These are phyloP conservation scores for Pseudonectria buxi DNA, from an alignment of 2,329 filamentous ascomycete genomes.

Conservation along the genomic window DNA sequence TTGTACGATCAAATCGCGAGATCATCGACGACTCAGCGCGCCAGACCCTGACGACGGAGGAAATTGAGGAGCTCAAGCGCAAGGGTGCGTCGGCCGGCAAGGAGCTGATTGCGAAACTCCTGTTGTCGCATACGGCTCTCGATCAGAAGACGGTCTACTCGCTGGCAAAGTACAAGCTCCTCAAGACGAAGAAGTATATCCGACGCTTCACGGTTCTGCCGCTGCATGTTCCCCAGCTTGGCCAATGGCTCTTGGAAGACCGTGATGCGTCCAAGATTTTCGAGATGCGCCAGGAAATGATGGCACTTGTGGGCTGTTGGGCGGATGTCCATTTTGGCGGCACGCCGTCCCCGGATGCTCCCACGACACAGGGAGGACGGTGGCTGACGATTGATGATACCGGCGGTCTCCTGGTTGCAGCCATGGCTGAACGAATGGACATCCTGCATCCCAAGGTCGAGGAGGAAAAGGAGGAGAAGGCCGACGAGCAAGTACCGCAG, in stretches of 20 bases:
- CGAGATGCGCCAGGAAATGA: constrained; percentile 77
- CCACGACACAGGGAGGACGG: constrained; percentile 36
- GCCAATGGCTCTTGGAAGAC: constrained; percentile 71
- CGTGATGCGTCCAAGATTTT: constrained; percentile 75
- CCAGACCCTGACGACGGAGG: constrained; percentile 71
- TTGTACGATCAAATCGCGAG: constrained; percentile 51
- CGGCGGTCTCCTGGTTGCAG: constrained; percentile 71
- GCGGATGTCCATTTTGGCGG: constrained; percentile 70
- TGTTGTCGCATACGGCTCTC: constrained; percentile 80
- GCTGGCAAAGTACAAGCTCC: constrained; percentile 88
- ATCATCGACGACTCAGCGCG: constrained; percentile 56
- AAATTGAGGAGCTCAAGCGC: constrained; percentile 67
- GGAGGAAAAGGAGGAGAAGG: constrained; percentile 8
- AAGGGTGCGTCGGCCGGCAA: constrained; percentile 73
- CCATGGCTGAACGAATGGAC: constrained; percentile 83
- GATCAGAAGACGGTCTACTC: constrained; percentile 94
- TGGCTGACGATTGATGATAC: constrained; percentile 87
- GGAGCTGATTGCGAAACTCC: constrained; percentile 86
- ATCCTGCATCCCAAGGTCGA: constrained; percentile 53
- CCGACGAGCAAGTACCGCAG: neutral
- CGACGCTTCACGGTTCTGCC: constrained; percentile 80
- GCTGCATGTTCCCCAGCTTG: constrained; percentile 69
- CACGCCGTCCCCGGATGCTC: constrained; percentile 17
- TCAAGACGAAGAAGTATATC: constrained; percentile 92
- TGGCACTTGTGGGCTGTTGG: constrained; percentile 80